phyloP scores from a whole-genome alignment of 371 early-diverging fungal genomes.

The Apophysomyces ossiformis region DNA sequence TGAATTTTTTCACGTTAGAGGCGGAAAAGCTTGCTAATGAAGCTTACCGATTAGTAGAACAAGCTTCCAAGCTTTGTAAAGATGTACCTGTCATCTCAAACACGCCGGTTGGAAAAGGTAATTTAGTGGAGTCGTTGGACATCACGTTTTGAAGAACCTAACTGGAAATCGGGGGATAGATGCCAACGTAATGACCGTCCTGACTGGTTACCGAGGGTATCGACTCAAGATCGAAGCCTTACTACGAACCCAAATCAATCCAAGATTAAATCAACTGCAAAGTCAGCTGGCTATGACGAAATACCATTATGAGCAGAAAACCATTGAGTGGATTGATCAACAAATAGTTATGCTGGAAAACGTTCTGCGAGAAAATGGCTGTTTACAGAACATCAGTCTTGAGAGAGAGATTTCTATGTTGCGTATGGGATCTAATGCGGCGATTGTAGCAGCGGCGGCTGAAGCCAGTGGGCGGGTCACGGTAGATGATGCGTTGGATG shows the following conservation, averaged over 20 bases:
- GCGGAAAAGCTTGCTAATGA: conserved; percentile 32
- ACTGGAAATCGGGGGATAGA: conserved; percentile 1
- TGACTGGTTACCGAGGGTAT: conserved; percentile 42
- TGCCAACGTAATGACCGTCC: conserved; percentile 22
- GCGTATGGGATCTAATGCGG: conserved; percentile 52
- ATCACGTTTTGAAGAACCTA: too few species aligned
- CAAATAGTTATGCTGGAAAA: conserved; percentile 41
- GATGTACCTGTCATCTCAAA: conserved; percentile 37
- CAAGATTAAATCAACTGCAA: conserved; percentile 38
- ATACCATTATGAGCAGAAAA: conserved; percentile 42
- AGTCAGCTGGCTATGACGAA: conserved; percentile 34
- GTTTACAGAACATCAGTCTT: conserved; percentile 31
- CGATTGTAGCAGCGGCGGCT: conserved; percentile 42
- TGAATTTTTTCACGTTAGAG: conserved; percentile 15
- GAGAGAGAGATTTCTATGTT: conserved; percentile 41
- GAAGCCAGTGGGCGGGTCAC: conserved; percentile 45
- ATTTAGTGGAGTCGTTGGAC: too few species aligned
- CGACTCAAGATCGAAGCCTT: conserved; percentile 45
- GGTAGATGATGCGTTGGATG: conserved; percentile 51
- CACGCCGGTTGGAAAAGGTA: conserved; percentile 19
- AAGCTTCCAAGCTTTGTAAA: conserved; percentile 33
- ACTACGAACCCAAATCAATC: conserved; percentile 44
- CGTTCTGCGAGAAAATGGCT: conserved; percentile 39
- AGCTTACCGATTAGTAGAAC: conserved; percentile 27
- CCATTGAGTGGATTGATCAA: conserved; percentile 52